phyloP scores from a whole-genome alignment of 2,329 filamentous ascomycete genomes.

The Tolypocladium ovalisporum region DNA sequence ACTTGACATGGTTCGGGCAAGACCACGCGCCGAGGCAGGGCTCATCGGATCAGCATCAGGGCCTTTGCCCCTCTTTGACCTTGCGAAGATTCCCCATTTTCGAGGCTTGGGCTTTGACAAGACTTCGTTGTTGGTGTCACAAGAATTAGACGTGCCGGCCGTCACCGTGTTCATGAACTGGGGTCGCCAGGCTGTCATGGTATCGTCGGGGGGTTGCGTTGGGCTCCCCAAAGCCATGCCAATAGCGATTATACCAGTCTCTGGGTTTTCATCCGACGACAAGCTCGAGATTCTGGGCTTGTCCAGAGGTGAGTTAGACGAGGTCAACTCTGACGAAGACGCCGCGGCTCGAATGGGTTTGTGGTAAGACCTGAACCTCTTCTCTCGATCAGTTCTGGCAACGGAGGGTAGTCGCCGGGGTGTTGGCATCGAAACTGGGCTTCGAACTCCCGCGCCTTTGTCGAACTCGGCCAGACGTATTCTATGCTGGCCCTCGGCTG shows the following conservation, averaged over 20 bases:
- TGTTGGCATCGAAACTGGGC: slow-evolving; percentile 31
- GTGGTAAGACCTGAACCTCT: slow-evolving; percentile 27
- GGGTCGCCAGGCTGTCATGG: slow-evolving; percentile 16
- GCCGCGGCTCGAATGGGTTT: slow-evolving; percentile 28
- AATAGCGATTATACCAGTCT: slow-evolving; percentile 36
- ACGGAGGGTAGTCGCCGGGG: slow-evolving; percentile 28
- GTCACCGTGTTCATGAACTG: slow-evolving; percentile 13
- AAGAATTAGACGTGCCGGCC: slow-evolving; percentile 8
- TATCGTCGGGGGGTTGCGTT: slow-evolving; percentile 24
- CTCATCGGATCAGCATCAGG: not conserved
- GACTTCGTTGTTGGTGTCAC: slow-evolving; percentile 9
- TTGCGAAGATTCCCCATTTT: slow-evolving; percentile 49
- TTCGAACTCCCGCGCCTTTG: not conserved
- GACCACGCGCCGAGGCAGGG: not conserved
- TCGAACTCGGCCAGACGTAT: not conserved
- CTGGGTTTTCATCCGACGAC: slow-evolving; percentile 18
- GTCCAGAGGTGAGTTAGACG: slow-evolving; percentile 9
- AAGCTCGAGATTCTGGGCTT: not conserved
- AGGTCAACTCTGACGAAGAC: slow-evolving; percentile 30
- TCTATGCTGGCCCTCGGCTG: not conserved
- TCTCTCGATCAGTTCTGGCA: slow-evolving; percentile 14
- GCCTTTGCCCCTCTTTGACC: slow-evolving; percentile 18
- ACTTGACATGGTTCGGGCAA: not conserved
- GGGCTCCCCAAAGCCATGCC: slow-evolving; percentile 69
- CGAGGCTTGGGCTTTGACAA: slow-evolving; percentile 34